A percentile compares a stretch with the other conserved stretches of the same genome.
These are phyloP conservation scores for Ceratorhiza oryzae-sativae DNA, from an alignment of 1,284 basidiomycete genomes.

Conservation along the genomic window DNA sequence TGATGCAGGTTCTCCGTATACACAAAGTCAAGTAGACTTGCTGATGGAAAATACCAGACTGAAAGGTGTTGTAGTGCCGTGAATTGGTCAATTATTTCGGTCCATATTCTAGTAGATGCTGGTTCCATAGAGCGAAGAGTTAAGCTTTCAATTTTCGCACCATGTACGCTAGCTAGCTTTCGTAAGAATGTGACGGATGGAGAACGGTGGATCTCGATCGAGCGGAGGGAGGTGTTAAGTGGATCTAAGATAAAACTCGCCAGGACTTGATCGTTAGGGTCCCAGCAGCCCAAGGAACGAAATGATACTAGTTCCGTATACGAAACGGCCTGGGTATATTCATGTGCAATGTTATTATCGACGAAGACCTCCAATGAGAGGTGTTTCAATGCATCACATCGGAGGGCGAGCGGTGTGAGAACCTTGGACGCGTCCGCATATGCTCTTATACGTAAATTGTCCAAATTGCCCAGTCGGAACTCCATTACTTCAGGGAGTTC, in stretches of 20 bases:
- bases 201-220: constrained; percentile 22
- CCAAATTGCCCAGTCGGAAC: background rate
- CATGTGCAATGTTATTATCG: background rate
- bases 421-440: background rate
- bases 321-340: background rate
- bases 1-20: background rate
- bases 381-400: constrained; percentile 5
- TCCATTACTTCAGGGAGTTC: background rate
- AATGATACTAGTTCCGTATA: constrained; percentile 7
- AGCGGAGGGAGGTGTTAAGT: background rate
- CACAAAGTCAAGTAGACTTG: background rate
- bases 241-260: background rate
- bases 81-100: constrained; percentile 16
- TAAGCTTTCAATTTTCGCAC: constrained; percentile 17
- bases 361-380: constrained; percentile 11
- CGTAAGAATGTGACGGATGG: constrained; percentile 2
- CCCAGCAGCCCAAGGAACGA: constrained; percentile 29
- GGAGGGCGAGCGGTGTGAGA: background rate
- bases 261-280: constrained; percentile 3
- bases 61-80: constrained; percentile 18
- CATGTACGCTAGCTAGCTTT: background rate
- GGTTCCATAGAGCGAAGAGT: constrained; percentile 32
- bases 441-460: constrained; percentile 15
- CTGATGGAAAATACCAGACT: constrained; percentile 17
- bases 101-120: constrained; percentile 3